A percentile compares a stretch with the other conserved stretches of the same genome.
Evolutionary conservation across 768 basidiomycete genomes (phyloP).

Genomic region (Suillus brevipes): DNA sequence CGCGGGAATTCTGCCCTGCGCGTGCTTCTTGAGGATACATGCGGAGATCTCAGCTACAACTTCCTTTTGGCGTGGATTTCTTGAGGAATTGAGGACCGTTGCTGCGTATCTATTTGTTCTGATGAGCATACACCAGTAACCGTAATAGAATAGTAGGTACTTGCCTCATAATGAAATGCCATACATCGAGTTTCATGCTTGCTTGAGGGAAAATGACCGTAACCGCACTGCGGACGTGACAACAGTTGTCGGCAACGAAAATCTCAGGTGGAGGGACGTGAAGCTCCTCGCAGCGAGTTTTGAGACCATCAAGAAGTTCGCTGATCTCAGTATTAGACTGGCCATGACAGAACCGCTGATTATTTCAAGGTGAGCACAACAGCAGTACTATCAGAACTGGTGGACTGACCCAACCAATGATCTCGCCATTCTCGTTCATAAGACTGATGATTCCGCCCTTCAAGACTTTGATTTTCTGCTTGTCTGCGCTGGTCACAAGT

Average conservation of each 20-base stretch:
- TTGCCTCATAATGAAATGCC: conserved; percentile 22
- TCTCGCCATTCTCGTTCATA: conserved; percentile 19
- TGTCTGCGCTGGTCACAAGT: not conserved
- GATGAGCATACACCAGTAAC: not conserved
- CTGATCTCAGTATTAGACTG: conserved; percentile 17
- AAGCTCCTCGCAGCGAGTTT: conserved; percentile 10
- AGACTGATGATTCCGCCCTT: conserved; percentile 18
- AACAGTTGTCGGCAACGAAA: conserved; percentile 24
- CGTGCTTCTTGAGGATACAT: conserved; percentile 11
- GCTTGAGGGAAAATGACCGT: conserved; percentile 8
- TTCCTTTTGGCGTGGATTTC: conserved; percentile 9
- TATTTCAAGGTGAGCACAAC: no score
- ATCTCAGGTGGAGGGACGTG: conserved; percentile 14
- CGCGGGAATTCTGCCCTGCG: conserved; percentile 6
- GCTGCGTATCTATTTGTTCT: conserved; percentile 15
- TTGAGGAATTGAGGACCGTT: conserved; percentile 10
- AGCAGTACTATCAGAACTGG: not conserved
- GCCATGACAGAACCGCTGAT: conserved; percentile 16
- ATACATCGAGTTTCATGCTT: conserved; percentile 16
- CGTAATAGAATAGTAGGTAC: not conserved
- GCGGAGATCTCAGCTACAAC: conserved; percentile 13
- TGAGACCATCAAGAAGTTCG: conserved; percentile 17
- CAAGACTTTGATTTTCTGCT: not conserved
- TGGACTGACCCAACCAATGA: conserved; percentile 15
- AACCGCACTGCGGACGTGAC: conserved; percentile 15